Evolutionary conservation across 192 early-diverging fungal genomes (phyloP), one percentile per base, ranked within the genome.

Genomic region (Umbelopsis ramanniana): DNA sequence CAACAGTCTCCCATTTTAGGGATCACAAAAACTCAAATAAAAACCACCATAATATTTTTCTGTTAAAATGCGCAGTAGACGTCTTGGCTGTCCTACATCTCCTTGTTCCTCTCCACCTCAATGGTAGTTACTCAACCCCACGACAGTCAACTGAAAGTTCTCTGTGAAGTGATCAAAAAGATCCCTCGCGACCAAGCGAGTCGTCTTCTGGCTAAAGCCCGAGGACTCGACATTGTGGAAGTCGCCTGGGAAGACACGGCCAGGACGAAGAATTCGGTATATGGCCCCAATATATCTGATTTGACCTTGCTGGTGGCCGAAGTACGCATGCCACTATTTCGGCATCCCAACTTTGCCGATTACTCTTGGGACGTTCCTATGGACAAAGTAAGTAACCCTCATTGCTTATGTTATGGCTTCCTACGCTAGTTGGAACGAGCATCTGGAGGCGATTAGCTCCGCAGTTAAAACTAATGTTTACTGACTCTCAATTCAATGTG

Each of bases 171-270:
- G 38, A 68, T 68, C 23, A 68, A 21, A 43, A 26, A 40, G 23
- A 29, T 68, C n/a, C 67, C 37, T 14, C 33, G 24, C 11, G 67
- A 68, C 17, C 0, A 9, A 0, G n/a, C 19, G 12, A 24, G 24
- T 15, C 40, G 37, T 15, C 21, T 11, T 15, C 12, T 68, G 38
- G 67, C 38, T 9, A 4, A 68, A 15, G 22, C n/a, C 11, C 22
- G 35, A 22, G 67, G 67, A 23, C 40, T 68, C 5, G 67, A 68
- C 17, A 68, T 68, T 35, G 67, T 68, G n/a, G 46, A 24, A 26
- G 67, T 68, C 21, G 40, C 67, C 21, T 68, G 67, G 67, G 67
- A 68, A 43, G 67, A 68, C 17, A 68, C 67, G 4, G 67, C 67
- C 12, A 43, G 67, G 14, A 6, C 17, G 4, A 68, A 68, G 17